Percentiles rank a stretch among this genome's conserved stretches.
phyloP scores from a whole-genome alignment of 2,329 filamentous ascomycete species.

The Penicillium expansum region DNA sequence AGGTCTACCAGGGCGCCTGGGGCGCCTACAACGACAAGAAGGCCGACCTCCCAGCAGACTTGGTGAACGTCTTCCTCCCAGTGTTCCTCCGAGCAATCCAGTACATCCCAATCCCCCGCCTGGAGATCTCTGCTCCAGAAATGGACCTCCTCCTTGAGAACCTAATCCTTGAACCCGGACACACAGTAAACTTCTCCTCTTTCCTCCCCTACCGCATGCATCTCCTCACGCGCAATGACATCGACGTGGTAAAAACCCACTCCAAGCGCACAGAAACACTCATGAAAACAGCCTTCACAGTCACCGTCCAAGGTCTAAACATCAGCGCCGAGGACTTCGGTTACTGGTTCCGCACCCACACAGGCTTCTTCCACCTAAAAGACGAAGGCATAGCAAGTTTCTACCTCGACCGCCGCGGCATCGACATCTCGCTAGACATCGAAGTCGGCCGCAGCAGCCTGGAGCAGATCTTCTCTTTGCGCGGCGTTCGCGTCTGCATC shows the following conservation, averaged over 20 bases:
- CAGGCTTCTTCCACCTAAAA: constrained; percentile 68
- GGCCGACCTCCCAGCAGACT: constrained; percentile 69
- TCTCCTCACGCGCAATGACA: constrained; percentile 78
- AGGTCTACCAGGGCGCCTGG: constrained; percentile 68
- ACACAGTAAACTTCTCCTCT: constrained; percentile 77
- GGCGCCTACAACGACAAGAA: constrained; percentile 64
- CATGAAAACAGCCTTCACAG: constrained; percentile 69
- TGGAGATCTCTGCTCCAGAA: constrained; percentile 82
- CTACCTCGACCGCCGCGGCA: constrained; percentile 77
- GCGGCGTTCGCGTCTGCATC: constrained; percentile 72
- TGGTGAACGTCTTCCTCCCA: constrained; percentile 77
- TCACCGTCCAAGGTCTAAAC: constrained; percentile 79
- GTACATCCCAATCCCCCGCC: constrained; percentile 81
- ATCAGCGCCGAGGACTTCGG: constrained; percentile 82
- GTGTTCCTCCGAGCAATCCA: constrained; percentile 74
- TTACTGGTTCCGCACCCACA: constrained; percentile 81
- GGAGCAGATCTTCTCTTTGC: constrained; percentile 77
- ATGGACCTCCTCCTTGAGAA: constrained; percentile 88
- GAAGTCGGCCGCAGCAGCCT: constrained; percentile 75
- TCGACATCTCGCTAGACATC: constrained; percentile 81
- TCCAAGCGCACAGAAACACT: constrained; percentile 62
- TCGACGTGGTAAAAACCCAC: constrained; percentile 78
- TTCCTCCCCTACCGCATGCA: constrained; percentile 84
- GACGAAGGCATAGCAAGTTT: constrained; percentile 86
- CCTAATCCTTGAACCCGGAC: constrained; percentile 82